Base-by-base conservation (phyloP, 1,284 basidiomycete species). In the Malassezia globosa region DNA sequence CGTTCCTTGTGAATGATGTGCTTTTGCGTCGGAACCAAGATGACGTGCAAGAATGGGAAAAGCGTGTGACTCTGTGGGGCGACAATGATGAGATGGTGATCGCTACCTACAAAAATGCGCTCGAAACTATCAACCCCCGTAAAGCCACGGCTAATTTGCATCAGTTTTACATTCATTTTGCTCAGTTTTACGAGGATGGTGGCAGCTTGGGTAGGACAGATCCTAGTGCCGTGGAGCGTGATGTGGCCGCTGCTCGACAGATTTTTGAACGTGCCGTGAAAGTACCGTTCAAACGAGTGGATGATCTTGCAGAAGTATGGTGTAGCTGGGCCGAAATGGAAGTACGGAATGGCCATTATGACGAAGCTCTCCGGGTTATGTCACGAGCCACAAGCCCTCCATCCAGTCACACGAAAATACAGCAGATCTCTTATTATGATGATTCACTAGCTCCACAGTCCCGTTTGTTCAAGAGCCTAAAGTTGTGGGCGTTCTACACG, bases 321-420 rank as follows among this genome's bases (percentile, higher is more conserved):
- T 94, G 88, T 71, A 89, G 95, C 72, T 97, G 92, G 92, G 83
- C 94, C 7, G 92, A 97, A 74, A 83, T 97, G 84, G 94, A 99
- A 72, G 77, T 97, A 39, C 80, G 94, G 29, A 84, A 92, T 67
- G 90, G 89, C 58, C 90, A 95, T 69, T 96, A 92, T 63, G 89
- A 95, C 56, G 89, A 95, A 60, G 88, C 89, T 2, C 81, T 94
- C 57, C 80, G 84, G 18, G 82, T 95, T 21, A 88, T 97, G 88
- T 87, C 94, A 69, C 80, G 90, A n/a, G 94, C 89, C 1, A 81
- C 88, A 8, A 54, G 56, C 10, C 83, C 83, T 14, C 78, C 88
- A 26, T 88, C 88, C 1, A 87, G 39, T 14, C 43, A 48, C 19
- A 94, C 92, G 71, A 56, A 57, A 23, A 77, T 96, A 63, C 94